A percentile compares a stretch with the other conserved stretches of the same genome.
Conservation (phyloP, 2,329 filamentous ascomycete genomes). For the Byssothecium circinans region DNA sequence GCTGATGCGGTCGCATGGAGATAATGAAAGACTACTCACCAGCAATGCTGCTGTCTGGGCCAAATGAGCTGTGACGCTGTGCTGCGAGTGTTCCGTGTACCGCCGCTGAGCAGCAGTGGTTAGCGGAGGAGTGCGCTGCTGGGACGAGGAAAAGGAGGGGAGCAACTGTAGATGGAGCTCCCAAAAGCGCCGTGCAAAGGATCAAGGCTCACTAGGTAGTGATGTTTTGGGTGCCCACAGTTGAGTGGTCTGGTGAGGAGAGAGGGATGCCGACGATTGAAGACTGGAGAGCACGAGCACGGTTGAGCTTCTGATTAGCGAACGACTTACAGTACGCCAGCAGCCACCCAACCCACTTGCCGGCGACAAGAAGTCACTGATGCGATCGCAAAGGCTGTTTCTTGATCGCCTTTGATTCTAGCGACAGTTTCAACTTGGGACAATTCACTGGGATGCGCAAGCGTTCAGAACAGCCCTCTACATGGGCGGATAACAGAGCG, state of each 20-base stretch:
- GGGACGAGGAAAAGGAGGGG: slow-evolving; percentile 14
- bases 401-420: slow-evolving; percentile 21
- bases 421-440: slow-evolving; percentile 12
- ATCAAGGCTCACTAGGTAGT: slow-evolving; percentile 26
- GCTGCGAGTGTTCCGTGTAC: slow-evolving; percentile 40
- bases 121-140: slow-evolving; percentile 30
- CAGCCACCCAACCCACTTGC: slow-evolving; percentile 17
- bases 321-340: slow-evolving; percentile 26
- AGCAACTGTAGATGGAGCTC: slow-evolving; percentile 15
- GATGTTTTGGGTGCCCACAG: slow-evolving; percentile 27
- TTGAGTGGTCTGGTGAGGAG: slow-evolving; percentile 27
- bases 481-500: slow-evolving; percentile 13
- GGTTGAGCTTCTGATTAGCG: slow-evolving; percentile 24
- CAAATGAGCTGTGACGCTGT: slow-evolving; percentile 28
- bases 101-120: slow-evolving; percentile 40
- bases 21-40: slow-evolving; percentile 38
- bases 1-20: slow-evolving; percentile 35
- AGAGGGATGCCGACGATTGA: slow-evolving; percentile 18
- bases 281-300: not conserved
- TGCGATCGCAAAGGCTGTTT: slow-evolving; percentile 17
- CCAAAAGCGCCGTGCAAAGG: slow-evolving; percentile 8
- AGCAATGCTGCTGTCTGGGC: slow-evolving; percentile 24
- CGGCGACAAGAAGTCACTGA: slow-evolving; percentile 26
- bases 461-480: slow-evolving; percentile 19
- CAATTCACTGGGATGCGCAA: slow-evolving; percentile 5